A percentile compares a stretch with the other conserved stretches of the same genome.
These are phyloP conservation scores for Cytospora piceae DNA, from an alignment of 2,329 filamentous ascomycete species.

Conservation along the genomic window DNA sequence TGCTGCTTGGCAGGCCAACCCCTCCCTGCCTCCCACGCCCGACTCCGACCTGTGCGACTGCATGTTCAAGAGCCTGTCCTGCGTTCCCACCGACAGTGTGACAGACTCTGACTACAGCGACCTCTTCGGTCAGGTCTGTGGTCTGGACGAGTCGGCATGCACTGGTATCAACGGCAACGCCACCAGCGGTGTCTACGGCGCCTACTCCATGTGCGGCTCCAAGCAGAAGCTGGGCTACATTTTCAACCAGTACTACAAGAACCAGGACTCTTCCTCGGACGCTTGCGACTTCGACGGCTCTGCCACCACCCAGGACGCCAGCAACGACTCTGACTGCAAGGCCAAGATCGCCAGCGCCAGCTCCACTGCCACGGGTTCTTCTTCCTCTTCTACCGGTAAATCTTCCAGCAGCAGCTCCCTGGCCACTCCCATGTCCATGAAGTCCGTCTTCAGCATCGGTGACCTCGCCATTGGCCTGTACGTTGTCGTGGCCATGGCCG, in stretches of 20 bases:
- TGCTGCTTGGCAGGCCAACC: conserved; percentile 70
- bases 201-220: conserved; percentile 76
- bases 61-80: conserved; percentile 77
- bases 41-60: conserved; percentile 81
- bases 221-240: conserved; percentile 74
- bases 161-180: conserved; percentile 70
- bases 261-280: conserved; percentile 53
- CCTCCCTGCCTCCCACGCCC: conserved; percentile 77
- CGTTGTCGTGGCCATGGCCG: conserved; percentile 54
- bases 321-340: conserved; percentile 57
- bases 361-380: conserved; percentile 50
- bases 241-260: conserved; percentile 73
- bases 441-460: conserved; percentile 49
- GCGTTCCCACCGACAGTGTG: conserved; percentile 65
- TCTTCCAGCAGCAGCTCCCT: conserved; percentile 44
- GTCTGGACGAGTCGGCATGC: conserved; percentile 59
- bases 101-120: conserved; percentile 62
- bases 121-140: conserved; percentile 78
- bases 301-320: conserved; percentile 49
- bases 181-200: conserved; percentile 70
- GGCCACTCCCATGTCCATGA: conserved; percentile 42
- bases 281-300: conserved; percentile 76
- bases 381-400: conserved; percentile 37
- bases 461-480: conserved; percentile 55
- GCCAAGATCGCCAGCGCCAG: conserved; percentile 66